Evolutionary conservation across 169 alveolate genomes (phyloP).

Genomic region (Cryptosporidium canis): DNA sequence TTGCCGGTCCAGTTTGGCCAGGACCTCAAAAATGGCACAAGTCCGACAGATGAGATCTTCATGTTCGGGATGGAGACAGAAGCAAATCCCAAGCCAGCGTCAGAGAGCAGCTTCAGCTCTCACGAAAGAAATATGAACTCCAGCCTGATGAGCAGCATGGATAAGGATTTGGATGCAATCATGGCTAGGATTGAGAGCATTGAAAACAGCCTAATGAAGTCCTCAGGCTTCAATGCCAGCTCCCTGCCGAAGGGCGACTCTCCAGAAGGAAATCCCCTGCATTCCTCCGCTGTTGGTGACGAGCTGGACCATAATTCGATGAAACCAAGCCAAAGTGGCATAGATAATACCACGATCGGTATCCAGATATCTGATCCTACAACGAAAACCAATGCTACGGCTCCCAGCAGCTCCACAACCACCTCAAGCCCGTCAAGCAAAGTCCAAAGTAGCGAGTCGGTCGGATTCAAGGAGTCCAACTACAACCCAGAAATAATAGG

Average conservation of each 20-base stretch:
- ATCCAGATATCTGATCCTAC: neutral
- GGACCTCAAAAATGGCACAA: neutral
- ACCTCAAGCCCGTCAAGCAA: no score
- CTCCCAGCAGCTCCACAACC: neutral
- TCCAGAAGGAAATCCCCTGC: neutral
- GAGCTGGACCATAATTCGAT: neutral
- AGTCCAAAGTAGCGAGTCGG: no score
- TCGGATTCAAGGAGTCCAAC: neutral
- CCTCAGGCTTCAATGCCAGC: neutral
- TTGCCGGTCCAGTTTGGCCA: neutral
- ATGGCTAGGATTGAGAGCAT: conserved; percentile 20
- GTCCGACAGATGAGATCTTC: neutral
- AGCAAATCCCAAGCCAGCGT: neutral
- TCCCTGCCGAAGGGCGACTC: neutral
- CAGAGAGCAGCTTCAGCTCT: neutral
- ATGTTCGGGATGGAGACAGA: conserved; percentile 44
- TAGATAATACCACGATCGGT: neutral
- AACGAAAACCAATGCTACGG: neutral
- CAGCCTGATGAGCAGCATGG: neutral
- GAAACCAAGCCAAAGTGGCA: neutral
- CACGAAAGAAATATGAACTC: conserved; percentile 9
- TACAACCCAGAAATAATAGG: conserved; percentile 65
- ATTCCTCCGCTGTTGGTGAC: neutral
- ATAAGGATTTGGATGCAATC: neutral
- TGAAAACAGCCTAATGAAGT: neutral